Conservation (phyloP, 768 basidiomycete genomes). For the Harrya chromipes region DNA sequence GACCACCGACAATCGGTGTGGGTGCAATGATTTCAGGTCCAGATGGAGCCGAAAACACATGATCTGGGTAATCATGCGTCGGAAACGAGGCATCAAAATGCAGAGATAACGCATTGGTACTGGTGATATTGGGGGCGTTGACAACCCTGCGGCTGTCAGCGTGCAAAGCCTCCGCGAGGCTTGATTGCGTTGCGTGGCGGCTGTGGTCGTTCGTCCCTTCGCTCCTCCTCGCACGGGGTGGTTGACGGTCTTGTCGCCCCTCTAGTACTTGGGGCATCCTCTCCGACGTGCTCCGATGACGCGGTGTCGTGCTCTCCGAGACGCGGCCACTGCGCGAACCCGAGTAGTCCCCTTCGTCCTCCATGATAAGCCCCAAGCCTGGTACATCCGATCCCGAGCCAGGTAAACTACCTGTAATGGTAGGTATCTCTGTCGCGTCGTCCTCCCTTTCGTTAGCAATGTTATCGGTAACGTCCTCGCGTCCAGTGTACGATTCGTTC, state of each 20-base stretch:
- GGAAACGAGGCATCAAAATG: constrained; percentile 36
- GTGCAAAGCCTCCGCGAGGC: constrained; percentile 19
- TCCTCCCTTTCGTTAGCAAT: constrained; percentile 13
- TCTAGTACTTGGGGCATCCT: constrained; percentile 11
- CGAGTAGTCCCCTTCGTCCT: constrained; percentile 27
- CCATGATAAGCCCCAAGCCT: constrained; percentile 30
- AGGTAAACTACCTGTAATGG: constrained; percentile 20
- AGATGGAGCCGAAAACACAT: constrained; percentile 20
- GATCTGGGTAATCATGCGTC: constrained; percentile 21
- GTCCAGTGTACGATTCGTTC: constrained; percentile 19
- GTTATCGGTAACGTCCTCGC: constrained; percentile 10
- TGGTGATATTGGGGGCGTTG: constrained; percentile 22
- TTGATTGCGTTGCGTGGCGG: constrained; percentile 22
- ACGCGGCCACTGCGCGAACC: constrained; percentile 9
- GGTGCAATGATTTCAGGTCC: constrained; percentile 33
- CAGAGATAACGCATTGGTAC: constrained; percentile 33
- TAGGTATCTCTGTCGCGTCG: constrained; percentile 20
- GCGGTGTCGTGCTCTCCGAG: constrained; percentile 10
- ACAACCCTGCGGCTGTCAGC: constrained; percentile 14
- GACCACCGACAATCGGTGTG: constrained; percentile 33
- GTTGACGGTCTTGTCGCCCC: constrained; percentile 15
- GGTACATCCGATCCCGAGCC: constrained; percentile 18
- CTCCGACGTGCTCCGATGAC: constrained; percentile 18
- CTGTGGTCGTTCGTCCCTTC: constrained; percentile 16
- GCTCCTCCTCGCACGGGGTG: constrained; percentile 23